Evolutionary conservation across 306 rosid species (phyloP).

Genomic region (Cyclanthera cordifolia): DNA sequence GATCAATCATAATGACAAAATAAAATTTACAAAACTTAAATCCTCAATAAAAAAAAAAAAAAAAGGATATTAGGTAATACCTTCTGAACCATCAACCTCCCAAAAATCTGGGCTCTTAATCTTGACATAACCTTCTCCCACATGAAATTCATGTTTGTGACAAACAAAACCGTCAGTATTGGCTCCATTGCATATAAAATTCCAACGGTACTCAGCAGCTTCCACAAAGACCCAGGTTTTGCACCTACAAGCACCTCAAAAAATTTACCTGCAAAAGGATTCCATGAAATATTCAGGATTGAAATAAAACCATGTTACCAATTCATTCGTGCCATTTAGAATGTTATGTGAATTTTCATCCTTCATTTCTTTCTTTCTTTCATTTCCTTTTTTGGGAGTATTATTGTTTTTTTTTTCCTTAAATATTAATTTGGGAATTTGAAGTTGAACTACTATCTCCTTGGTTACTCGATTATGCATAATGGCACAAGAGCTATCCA

Average conservation of each 20-base stretch:
- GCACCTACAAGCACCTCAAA: slow-evolving; percentile 72
- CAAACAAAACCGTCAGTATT: slow-evolving; percentile 58
- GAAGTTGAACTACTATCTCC: too few species aligned
- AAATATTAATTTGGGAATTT: too few species aligned
- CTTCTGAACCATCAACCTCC: slow-evolving; percentile 82
- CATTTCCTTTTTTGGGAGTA: neutral
- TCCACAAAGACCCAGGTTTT: slow-evolving; percentile 82
- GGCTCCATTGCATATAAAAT: slow-evolving; percentile 86
- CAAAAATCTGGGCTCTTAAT: slow-evolving; percentile 80
- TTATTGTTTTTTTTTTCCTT: too few species aligned
- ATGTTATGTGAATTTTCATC: neutral
- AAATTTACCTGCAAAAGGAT: slow-evolving; percentile 51
- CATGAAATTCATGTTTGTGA: slow-evolving; percentile 61
- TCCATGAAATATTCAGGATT: neutral
- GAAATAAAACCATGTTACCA: neutral
- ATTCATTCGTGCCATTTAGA: neutral
- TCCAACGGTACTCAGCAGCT: slow-evolving; percentile 66
- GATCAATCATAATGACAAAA: neutral
- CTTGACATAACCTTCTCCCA: slow-evolving; percentile 96
- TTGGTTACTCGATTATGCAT: too few species aligned
- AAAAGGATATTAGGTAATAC: slow-evolving; percentile 18
- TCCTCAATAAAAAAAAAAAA: neutral
- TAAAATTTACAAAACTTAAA: neutral
- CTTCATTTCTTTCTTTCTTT: neutral
- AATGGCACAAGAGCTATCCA: too few species aligned